Evolutionary conservation across 2,329 filamentous ascomycete species (phyloP).

Genomic region (Exophiala spinifera): DNA sequence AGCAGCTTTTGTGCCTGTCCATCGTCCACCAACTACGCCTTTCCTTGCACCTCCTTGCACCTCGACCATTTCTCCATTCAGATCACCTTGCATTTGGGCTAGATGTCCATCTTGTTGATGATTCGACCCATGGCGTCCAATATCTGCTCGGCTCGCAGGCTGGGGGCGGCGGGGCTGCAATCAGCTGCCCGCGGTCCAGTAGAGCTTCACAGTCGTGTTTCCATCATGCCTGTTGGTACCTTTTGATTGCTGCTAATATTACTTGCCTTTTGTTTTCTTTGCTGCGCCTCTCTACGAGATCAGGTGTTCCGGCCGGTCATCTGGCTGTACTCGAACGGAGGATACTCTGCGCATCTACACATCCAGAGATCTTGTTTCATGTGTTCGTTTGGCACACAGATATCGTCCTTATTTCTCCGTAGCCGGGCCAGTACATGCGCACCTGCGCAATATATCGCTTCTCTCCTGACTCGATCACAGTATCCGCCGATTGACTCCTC

Average conservation of each 20-base stretch:
- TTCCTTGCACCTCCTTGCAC: conserved; percentile 10
- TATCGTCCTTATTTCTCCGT: conserved; percentile 2
- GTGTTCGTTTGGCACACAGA: conserved; percentile 15
- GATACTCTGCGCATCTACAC: background rate
- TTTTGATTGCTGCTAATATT: conserved; percentile 10
- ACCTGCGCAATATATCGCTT: conserved; percentile 9
- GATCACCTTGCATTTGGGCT: conserved; percentile 21
- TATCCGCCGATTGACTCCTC: conserved; percentile 7
- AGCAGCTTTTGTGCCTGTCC: conserved; percentile 16
- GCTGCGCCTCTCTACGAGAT: conserved; percentile 19
- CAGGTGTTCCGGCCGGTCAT: conserved; percentile 13
- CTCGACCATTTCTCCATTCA: conserved; percentile 13
- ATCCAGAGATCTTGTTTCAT: conserved; percentile 18
- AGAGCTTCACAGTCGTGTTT: conserved; percentile 19
- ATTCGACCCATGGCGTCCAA: conserved; percentile 15
- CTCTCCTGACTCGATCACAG: conserved; percentile 19
- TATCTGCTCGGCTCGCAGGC: conserved; percentile 13
- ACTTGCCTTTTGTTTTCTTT: conserved; percentile 9
- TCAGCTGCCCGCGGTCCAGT: conserved; percentile 24
- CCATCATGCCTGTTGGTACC: conserved; percentile 27
- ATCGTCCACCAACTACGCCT: conserved; percentile 12
- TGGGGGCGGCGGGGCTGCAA: conserved; percentile 24
- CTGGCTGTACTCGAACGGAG: background rate
- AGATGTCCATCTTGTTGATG: conserved; percentile 10
- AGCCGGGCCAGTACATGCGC: conserved; percentile 2